Base-by-base conservation (phyloP, 164 flowering plant species). In the Cinnamomum chago region DNA sequence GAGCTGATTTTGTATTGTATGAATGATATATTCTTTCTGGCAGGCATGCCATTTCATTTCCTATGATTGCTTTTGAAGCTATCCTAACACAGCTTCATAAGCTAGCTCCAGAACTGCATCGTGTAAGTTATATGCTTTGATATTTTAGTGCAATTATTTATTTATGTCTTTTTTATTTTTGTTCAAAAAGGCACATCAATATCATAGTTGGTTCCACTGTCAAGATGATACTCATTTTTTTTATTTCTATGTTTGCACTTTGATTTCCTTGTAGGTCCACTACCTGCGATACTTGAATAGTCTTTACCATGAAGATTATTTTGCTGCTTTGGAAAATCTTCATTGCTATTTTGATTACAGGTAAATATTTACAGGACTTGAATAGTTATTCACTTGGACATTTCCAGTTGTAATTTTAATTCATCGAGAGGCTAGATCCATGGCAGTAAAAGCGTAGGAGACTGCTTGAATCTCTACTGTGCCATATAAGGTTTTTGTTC, bases 271-370 rank as follows among this genome's bases (percentile, higher is more conserved):
- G 77, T 86, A 94, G 98, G 95, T 91, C 76, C 95, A 95, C 80
- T 93, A 87, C 77, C 80, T 93, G 81, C 91, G 90, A 35, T 90
- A 92, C 83, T 87, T 95, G 86, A 93, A 90, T 83, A 86, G 80
- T 76, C 88, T 95, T 50, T 81, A 86, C 79, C 97, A 90, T 80
- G 91, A 93, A 72, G 97, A 93, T 78, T 93, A 87, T 82, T 82
- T 88, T 76, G 85, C 88, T 81, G 90, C 97, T 58, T 70, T 90
- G 85, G 97, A 93, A 80, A 90, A 88, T 81, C 90, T 93, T 79
- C 94, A 87, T 70, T 81, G 93, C 76, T 95, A 95, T 79, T 95
- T 95, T 82, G 99, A 95, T 81, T 90, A 88, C 81, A 95, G 97
- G 98, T 94, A 83, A 55, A 67, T 52, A 28, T 52, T 73, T 17